Conservation (phyloP, 257 asterid genomes). For the Primulina tabacum region DNA sequence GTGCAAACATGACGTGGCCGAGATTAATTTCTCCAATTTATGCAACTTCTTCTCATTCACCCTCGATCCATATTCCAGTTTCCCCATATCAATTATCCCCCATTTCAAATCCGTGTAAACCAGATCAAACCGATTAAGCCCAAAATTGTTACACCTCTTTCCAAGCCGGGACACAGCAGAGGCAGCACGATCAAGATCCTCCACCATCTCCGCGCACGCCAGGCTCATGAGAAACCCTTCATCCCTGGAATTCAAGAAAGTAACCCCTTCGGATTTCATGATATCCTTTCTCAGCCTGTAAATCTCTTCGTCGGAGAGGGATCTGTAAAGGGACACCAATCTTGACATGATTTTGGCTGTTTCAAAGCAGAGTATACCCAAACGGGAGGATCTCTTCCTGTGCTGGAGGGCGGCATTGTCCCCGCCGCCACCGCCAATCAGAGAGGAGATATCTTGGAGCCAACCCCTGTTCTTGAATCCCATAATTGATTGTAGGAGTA, state of each 20-base stretch:
- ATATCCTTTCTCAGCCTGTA: conserved; percentile 35
- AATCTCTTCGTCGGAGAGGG: conserved; percentile 51
- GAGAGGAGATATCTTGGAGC: conserved; percentile 25
- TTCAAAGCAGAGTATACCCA: conserved; percentile 78
- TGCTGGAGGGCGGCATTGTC: conserved; percentile 8
- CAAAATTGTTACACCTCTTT: conserved; percentile 50
- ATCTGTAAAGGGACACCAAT: conserved; percentile 55
- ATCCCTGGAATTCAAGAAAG: conserved; percentile 59
- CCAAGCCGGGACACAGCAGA: conserved; percentile 55
- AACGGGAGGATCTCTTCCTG: conserved; percentile 24
- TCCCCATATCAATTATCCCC: conserved; percentile 43
- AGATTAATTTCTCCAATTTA: conserved; percentile 55
- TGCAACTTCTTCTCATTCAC: conserved; percentile 39
- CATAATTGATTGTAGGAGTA: conserved; percentile 31
- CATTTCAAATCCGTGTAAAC: conserved; percentile 53
- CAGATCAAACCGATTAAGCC: conserved; percentile 49
- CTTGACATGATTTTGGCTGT: conserved; percentile 69
- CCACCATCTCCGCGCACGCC: conserved; percentile 69
- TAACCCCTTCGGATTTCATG: conserved; percentile 50
- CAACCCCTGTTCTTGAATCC: conserved; percentile 40
- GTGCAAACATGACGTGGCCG: conserved; percentile 48
- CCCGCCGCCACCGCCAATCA: conserved; percentile 20
- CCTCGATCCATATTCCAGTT: conserved; percentile 49
- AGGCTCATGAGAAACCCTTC: conserved; percentile 54
- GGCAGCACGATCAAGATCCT: conserved; percentile 73